Base-by-base conservation (phyloP, 306 rosid genomes). In the Fragaria ananassa region DNA sequence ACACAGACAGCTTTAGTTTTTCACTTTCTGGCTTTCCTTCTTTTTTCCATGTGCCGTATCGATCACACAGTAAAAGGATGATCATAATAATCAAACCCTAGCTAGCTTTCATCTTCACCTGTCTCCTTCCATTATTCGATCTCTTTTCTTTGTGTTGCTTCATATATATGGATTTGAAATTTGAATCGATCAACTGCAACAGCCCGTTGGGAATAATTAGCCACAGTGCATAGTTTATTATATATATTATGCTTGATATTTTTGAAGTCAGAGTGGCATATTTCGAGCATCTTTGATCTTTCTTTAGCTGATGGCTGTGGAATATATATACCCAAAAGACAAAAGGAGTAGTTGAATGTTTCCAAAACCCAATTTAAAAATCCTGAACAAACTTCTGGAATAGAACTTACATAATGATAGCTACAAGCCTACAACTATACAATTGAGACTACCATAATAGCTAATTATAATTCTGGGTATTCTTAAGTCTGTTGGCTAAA, bases 11-110 rank as follows among this genome's bases (percentile, higher is more conserved):
- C 81, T 72, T 81, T 81, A 35, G 78, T 74, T 63, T 69, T 44
- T 78, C 73, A 78, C 88, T 83, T 77, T 84, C 84, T 72, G 35
- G 49, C 72, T 66, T 83, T 76, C 19, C 12, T 64, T 37, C 70
- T 64, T 80, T 80, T 41, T 78, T 81, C 67, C 69, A 81, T 79
- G 83, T 78, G 82, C 83, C 10, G 17, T 29, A 60, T 29, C 7
- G 2, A 56, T 21, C 8, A 53, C 50, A 50, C 15, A 14, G 54
- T 44, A 25, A 71, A 74, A 25, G 51, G 14, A 39, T 29, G 37
- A 35, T 8, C 80, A 83, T 87, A 67, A 88, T 88, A 79, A 72
- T 61, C 35, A 62, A 62, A 37, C 67, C 41, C 42, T 14, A 31
- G 42, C 68, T 6, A 75, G 1, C 76, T 29, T 47, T 49, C 37